Evolutionary conservation across 73 alveolate genomes (phyloP).

Genomic region (Paramecium bursaria): DNA sequence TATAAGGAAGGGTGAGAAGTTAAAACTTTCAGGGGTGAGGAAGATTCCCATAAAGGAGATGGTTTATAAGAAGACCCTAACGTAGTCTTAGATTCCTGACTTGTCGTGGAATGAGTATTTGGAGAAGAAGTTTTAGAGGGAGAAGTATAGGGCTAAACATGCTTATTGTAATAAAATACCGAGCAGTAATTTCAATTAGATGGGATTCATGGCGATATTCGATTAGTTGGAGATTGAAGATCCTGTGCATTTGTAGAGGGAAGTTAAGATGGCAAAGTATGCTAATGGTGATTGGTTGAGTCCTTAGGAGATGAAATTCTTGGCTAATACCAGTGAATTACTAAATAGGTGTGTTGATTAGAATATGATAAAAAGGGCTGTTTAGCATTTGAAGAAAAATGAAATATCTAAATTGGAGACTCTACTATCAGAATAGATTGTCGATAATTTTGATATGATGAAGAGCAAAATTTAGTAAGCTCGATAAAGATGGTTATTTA

Average conservation of each 20-base stretch:
- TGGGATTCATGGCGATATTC: conserved; percentile 40
- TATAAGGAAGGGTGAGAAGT: conserved; percentile 5
- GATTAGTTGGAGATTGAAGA: conserved; percentile 55
- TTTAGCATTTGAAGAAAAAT: conserved; percentile 1
- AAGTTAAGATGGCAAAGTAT: conserved; percentile 39
- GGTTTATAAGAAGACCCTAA: background rate
- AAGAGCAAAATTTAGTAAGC: conserved; percentile 3
- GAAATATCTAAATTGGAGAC: conserved; percentile 21
- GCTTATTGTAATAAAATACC: conserved; percentile 40
- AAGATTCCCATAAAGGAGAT: background rate
- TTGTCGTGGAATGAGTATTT: conserved; percentile 18
- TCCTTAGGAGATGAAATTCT: conserved; percentile 64
- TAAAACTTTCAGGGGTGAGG: conserved; percentile 8
- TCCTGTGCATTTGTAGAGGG: conserved; percentile 35
- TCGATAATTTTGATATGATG: conserved; percentile 4
- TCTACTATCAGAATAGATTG: background rate
- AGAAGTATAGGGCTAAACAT: conserved; percentile 14
- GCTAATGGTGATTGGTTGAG: conserved; percentile 65
- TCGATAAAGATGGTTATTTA: background rate
- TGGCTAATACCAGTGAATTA: conserved; percentile 67
- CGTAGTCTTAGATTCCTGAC: background rate
- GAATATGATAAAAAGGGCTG: conserved; percentile 43
- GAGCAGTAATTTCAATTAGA: conserved; percentile 46
- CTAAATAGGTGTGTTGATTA: conserved; percentile 66
- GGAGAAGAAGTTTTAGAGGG: conserved; percentile 33